Conservation (phyloP, 2,329 filamentous ascomycete species). For the Shiraia sp. region DNA sequence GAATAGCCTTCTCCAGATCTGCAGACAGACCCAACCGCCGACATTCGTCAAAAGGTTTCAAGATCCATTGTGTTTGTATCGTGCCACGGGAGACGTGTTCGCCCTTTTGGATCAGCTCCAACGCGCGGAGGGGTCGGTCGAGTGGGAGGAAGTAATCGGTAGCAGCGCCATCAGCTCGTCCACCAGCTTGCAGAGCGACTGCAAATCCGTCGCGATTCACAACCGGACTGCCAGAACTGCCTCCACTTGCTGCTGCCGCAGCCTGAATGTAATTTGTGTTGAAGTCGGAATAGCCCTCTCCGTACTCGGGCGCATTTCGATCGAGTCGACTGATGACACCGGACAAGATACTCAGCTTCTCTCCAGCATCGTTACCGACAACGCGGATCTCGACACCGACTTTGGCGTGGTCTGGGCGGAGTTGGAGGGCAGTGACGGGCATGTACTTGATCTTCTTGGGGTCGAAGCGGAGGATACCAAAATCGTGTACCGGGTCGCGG, state of each 20-base stretch:
- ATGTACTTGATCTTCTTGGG: slow-evolving; percentile 97
- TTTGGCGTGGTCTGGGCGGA: slow-evolving; percentile 82
- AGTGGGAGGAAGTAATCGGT: slow-evolving; percentile 97
- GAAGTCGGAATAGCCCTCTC: slow-evolving; percentile 97
- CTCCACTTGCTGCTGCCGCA: slow-evolving; percentile 92
- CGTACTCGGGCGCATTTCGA: slow-evolving; percentile 91
- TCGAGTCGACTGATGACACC: slow-evolving; percentile 96
- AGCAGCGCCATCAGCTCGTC: slow-evolving; percentile 89
- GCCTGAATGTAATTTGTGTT: slow-evolving; percentile 97
- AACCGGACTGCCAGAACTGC: slow-evolving; percentile 96
- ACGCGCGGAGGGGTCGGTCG: slow-evolving; percentile 83
- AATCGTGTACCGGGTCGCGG: slow-evolving; percentile 97
- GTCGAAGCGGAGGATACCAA: slow-evolving; percentile 95
- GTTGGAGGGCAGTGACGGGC: slow-evolving; percentile 76
- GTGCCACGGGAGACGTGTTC: slow-evolving; percentile 83
- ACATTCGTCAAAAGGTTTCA: slow-evolving; percentile 98
- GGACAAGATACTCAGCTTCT: slow-evolving; percentile 96
- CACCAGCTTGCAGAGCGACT: slow-evolving; percentile 90
- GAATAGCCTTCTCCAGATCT: slow-evolving; percentile 83
- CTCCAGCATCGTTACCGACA: slow-evolving; percentile 96
- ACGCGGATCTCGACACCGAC: slow-evolving; percentile 95
- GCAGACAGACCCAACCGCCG: slow-evolving; percentile 82
- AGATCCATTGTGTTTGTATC: slow-evolving; percentile 96
- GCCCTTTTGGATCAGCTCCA: slow-evolving; percentile 80
- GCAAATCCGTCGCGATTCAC: slow-evolving; percentile 93